Evolutionary conservation across 331 rosid species (phyloP), one percentile per base, ranked within the genome.

Genomic region (Stylosanthes scabra): DNA sequence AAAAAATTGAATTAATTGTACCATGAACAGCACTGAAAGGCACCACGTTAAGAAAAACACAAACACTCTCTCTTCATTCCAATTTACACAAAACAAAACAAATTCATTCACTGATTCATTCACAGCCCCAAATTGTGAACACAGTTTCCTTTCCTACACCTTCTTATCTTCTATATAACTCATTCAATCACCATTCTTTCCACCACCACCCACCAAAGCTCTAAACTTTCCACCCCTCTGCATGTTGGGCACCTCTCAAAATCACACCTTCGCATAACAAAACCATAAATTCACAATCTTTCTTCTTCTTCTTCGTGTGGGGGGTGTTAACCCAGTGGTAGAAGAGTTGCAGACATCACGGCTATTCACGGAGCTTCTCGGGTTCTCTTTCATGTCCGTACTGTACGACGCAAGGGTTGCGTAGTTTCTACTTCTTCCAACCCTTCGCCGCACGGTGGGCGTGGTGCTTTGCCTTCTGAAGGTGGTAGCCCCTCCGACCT

Each of bases 381-480:
- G 75, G 66, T 69, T 54, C 82, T 90, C 41, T 6, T 77, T 84
- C 97, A 95, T 95, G 97, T 83, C 97, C 93, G 83, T 66, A 1
- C 92, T 66, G 86, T 86, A 58, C 92, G 93, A 77, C 97, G 96
- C 27, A 83, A 81, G 91, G 98, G 90, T 86, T 88, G 88, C 62
- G 74, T 89, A 59, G 82, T 75, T 66, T 81, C 73, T 27, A 77
- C 82, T 1, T 20, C 25, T 3, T 34, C 39, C 86, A 95, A 88
- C 88, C 99, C 98, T 86, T 86, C 99, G 88, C 98, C 97, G 91
- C 99, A 95, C 98, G 99, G 98, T 81, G 98, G 99, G 75, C 99
- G 98, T 83, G 99, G 99, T 68, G 99, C 99, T 69, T 59, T 92
- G 92, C 99, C 99, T 57, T 95, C 99, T 20, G 99, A 95, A 86